These are phyloP conservation scores for Penicillium riverlandense DNA, from an alignment of 495 filamentous ascomycete genomes.

Conservation along the genomic window DNA sequence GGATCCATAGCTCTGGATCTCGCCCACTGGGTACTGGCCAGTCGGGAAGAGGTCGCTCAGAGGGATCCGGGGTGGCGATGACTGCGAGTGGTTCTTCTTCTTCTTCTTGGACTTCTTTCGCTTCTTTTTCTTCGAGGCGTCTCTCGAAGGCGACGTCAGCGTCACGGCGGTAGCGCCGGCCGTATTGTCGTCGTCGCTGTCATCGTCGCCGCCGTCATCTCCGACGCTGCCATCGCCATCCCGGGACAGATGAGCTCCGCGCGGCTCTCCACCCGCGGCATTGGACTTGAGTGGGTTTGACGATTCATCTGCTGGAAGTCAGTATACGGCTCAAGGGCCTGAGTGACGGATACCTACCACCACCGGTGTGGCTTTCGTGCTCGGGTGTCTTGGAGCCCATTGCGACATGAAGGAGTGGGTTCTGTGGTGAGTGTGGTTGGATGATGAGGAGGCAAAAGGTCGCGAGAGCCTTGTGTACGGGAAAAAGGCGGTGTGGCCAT, in stretches of 20 bases:
- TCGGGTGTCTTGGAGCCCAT: constrained; percentile 26
- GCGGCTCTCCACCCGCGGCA: constrained; percentile 31
- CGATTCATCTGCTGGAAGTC: constrained; percentile 11
- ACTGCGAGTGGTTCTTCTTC: constrained; percentile 38
- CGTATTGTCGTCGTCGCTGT: constrained; percentile 39
- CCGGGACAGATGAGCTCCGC: constrained; percentile 24
- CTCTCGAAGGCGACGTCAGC: constrained; percentile 8
- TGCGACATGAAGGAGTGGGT: constrained; percentile 12
- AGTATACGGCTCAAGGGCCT: not conserved
- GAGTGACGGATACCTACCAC: constrained; percentile 8
- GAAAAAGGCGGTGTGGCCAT: no score
- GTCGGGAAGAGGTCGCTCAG: constrained; percentile 44
- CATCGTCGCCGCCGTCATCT: constrained; percentile 52
- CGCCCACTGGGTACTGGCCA: constrained; percentile 45
- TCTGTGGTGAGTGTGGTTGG: not conserved
- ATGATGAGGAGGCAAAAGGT: no score
- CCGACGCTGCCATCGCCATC: constrained; percentile 32
- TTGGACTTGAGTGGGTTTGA: constrained; percentile 28
- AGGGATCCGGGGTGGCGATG: constrained; percentile 48
- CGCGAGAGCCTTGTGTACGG: no score
- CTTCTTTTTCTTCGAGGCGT: constrained; percentile 44
- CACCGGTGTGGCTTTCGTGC: constrained; percentile 14
- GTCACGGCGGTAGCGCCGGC: constrained; percentile 10
- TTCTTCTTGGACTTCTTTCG: constrained; percentile 48
- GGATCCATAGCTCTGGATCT: constrained; percentile 39